Percentiles rank a stretch among this genome's conserved stretches.
phyloP scores from a whole-genome alignment of 1,284 basidiomycete species.

The Chiua sp. region DNA sequence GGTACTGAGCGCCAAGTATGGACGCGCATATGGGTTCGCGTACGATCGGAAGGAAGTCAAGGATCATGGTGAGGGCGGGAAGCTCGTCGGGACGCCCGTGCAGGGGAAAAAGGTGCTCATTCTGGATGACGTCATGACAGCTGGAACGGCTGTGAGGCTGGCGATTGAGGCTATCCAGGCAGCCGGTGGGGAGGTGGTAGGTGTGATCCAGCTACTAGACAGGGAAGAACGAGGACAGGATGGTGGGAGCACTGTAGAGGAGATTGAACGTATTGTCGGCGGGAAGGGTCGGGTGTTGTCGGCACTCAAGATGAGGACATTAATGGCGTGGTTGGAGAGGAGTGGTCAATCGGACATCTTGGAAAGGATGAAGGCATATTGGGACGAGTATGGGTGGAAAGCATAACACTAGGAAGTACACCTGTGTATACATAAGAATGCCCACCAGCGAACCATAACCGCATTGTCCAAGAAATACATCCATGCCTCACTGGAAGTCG shows the following conservation, averaged over 20 bases:
- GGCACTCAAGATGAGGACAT: constrained; percentile 86
- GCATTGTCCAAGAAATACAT: no score
- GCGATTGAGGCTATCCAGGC: constrained; percentile 76
- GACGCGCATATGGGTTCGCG: constrained; percentile 78
- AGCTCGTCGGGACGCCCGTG: constrained; percentile 86
- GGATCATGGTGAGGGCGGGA: constrained; percentile 97
- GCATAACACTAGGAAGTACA: constrained; percentile 18
- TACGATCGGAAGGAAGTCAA: constrained; percentile 98
- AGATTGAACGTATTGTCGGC: constrained; percentile 80
- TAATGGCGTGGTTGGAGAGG: constrained; percentile 83
- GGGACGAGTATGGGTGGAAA: constrained; percentile 80
- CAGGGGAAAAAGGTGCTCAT: constrained; percentile 84
- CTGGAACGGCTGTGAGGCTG: constrained; percentile 89
- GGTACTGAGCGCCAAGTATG: constrained; percentile 71
- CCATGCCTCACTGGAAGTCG: no score
- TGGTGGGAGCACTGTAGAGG: constrained; percentile 77
- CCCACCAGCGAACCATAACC: no score
- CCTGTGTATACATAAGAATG: neutral
- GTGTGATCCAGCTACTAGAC: constrained; percentile 92
- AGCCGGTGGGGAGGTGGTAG: constrained; percentile 82
- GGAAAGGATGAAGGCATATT: constrained; percentile 80
- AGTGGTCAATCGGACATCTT: constrained; percentile 74
- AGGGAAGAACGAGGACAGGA: constrained; percentile 87
- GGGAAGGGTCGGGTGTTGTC: constrained; percentile 70
- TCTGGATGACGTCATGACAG: constrained; percentile 97